A percentile compares a stretch with the other conserved stretches of the same genome.
phyloP scores from a whole-genome alignment of 106 monocot species.

The Cymbidium sinense region DNA sequence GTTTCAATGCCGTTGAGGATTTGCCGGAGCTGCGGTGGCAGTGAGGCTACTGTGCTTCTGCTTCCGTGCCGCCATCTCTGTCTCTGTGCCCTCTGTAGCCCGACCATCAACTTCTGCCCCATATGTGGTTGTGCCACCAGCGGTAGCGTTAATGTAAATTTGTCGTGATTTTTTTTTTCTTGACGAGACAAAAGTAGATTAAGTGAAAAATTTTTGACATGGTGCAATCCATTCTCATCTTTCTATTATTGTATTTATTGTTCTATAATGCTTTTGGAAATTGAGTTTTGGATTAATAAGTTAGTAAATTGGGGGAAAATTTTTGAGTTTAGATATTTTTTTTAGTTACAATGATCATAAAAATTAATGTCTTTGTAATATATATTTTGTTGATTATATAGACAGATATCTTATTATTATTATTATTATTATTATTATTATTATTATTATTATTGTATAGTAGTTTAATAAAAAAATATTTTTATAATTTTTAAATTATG shows the following conservation, averaged over 20 bases:
- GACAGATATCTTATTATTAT: too few species aligned
- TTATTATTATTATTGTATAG: too few species aligned
- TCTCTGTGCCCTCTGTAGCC: slow-evolving; percentile 4
- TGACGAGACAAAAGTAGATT: not conserved
- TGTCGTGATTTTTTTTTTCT: slow-evolving; percentile 9
- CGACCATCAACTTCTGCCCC: not conserved
- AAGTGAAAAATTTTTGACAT: not conserved
- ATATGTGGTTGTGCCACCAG: slow-evolving; percentile 20
- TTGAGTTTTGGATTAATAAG: too few species aligned
- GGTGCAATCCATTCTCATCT: not conserved
- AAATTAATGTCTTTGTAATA: too few species aligned
- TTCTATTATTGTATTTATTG: not conserved
- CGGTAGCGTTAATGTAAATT: slow-evolving; percentile 43
- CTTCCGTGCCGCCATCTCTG: slow-evolving; percentile 16
- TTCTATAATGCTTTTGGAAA: not conserved
- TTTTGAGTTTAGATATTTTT: too few species aligned
- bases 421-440: too few species aligned
- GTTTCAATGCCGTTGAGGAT: not conserved
- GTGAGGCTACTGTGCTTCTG: slow-evolving; percentile 12
- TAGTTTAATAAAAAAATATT: too few species aligned
- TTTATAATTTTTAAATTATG: too few species aligned
- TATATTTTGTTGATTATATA: too few species aligned
- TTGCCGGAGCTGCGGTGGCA: not conserved
- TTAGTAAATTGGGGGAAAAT: too few species aligned
- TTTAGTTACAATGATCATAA: too few species aligned